Conservation (phyloP, 2,329 filamentous ascomycete genomes). For the Cercospora sp. region DNA sequence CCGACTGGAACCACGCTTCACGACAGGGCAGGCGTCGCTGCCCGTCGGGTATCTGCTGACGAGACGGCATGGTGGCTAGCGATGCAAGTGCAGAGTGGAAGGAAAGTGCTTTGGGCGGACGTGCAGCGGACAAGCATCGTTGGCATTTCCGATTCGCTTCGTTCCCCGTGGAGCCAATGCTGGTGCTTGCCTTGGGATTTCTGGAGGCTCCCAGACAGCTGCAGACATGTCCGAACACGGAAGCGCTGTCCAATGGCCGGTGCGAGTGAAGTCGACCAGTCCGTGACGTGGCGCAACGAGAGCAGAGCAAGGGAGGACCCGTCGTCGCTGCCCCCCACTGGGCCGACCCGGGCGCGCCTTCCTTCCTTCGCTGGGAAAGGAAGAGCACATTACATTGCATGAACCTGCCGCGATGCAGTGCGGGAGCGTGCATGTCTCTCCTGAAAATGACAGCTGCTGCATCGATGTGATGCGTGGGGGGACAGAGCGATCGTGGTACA, state of each 20-base stretch:
- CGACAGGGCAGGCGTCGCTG: slow-evolving; percentile 16
- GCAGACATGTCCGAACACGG: slow-evolving; percentile 13
- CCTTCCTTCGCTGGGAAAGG: background rate
- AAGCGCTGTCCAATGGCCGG: slow-evolving; percentile 17
- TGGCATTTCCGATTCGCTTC: slow-evolving; percentile 14
- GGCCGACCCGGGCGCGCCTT: slow-evolving; percentile 3
- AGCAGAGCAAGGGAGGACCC: background rate
- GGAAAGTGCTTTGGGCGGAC: slow-evolving; percentile 14
- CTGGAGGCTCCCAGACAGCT: slow-evolving; percentile 14
- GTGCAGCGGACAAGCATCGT: slow-evolving; percentile 7
- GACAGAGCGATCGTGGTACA: background rate
- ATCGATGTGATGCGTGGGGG: too few species aligned
- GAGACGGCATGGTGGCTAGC: slow-evolving; percentile 11
- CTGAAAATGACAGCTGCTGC: too few species aligned
- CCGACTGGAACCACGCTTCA: slow-evolving; percentile 28
- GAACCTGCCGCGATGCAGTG: background rate
- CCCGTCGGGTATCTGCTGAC: slow-evolving; percentile 11
- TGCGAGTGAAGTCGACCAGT: slow-evolving; percentile 9
- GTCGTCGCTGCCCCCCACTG: background rate
- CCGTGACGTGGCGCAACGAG: slow-evolving; percentile 7
- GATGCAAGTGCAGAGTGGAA: slow-evolving; percentile 18
- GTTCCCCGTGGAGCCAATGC: slow-evolving; percentile 11
- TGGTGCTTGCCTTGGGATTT: slow-evolving; percentile 15
- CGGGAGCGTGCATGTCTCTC: background rate
- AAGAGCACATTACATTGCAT: background rate